Evolutionary conservation across 192 early-diverging fungal species (phyloP).

Genomic region (Linnemannia schmuckeri): DNA sequence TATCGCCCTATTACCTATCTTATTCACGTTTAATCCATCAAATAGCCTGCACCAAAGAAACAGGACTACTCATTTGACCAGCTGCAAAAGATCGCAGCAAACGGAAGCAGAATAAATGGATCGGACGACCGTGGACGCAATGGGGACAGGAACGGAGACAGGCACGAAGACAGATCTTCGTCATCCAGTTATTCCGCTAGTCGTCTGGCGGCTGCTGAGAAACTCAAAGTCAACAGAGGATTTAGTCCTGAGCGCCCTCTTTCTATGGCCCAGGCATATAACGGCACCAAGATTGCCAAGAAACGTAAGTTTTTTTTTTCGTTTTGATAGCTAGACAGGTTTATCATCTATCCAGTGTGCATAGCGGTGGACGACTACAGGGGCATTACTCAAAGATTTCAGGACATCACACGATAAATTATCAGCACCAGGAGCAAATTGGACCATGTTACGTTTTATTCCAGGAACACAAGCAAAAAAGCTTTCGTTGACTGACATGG

Average conservation of each 20-base stretch:
- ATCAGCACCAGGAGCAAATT: not conserved
- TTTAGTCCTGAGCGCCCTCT: constrained; percentile 45
- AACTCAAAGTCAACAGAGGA: constrained; percentile 47
- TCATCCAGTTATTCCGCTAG: not conserved
- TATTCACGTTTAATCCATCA: not conserved
- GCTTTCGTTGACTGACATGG: not conserved
- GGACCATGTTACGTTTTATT: not conserved
- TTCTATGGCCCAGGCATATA: constrained; percentile 25
- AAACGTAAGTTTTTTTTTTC: constrained; percentile 21
- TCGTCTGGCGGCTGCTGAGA: constrained; percentile 38
- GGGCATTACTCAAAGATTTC: not conserved
- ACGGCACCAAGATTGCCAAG: constrained; percentile 38
- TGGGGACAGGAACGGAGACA: constrained; percentile 15
- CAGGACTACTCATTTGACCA: constrained; percentile 35
- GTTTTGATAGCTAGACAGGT: not conserved
- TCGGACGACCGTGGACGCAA: constrained; percentile 21
- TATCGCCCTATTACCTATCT: not conserved
- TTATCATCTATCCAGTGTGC: not conserved
- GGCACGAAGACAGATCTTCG: not conserved
- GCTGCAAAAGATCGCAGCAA: constrained; percentile 37
- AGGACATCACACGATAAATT: not conserved
- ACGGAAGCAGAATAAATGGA: constrained; percentile 15
- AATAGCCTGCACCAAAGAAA: constrained; percentile 29
- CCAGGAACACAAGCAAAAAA: not conserved
- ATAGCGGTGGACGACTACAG: not conserved